Percentiles rank a stretch among this genome's conserved stretches.
These are phyloP conservation scores for Escallonia rubra DNA, from an alignment of 129 eudicot genomes.

Conservation along the genomic window DNA sequence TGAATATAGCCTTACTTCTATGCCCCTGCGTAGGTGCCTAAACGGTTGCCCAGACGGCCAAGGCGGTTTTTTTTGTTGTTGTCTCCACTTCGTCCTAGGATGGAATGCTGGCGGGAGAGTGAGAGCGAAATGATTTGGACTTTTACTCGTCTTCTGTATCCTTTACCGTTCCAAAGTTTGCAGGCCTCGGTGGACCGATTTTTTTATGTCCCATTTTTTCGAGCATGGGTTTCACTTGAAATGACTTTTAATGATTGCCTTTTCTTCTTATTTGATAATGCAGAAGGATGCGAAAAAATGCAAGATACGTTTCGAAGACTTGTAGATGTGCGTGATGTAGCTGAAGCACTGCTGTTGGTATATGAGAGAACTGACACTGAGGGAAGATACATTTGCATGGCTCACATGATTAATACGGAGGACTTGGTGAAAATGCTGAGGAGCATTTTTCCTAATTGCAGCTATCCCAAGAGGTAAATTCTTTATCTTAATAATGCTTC, in stretches of 20 bases:
- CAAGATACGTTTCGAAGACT: slow-evolving; percentile 40
- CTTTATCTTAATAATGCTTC: not conserved
- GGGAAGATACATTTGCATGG: slow-evolving; percentile 72
- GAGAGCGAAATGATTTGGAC: too few species aligned
- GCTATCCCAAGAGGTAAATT: slow-evolving; percentile 69
- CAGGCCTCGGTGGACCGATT: too few species aligned
- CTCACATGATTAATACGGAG: slow-evolving; percentile 30
- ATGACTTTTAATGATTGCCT: not conserved
- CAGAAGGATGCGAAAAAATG: slow-evolving; percentile 60
- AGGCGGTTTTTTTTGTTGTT: too few species aligned
- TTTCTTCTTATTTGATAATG: not conserved
- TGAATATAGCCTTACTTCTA: too few species aligned
- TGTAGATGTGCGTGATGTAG: slow-evolving; percentile 89
- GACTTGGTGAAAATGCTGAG: slow-evolving; percentile 59
- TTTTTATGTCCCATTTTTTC: too few species aligned
- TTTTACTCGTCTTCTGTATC: too few species aligned
- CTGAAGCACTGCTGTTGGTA: slow-evolving; percentile 45
- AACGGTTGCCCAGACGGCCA: too few species aligned
- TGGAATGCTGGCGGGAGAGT: too few species aligned
- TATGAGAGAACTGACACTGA: slow-evolving; percentile 75
- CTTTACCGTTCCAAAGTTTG: too few species aligned
- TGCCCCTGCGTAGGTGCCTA: too few species aligned
- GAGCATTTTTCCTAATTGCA: slow-evolving; percentile 53
- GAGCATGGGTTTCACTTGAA: too few species aligned
- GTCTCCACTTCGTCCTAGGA: too few species aligned